Conservation (phyloP, 768 basidiomycete genomes). For the Ramaria sp. region DNA sequence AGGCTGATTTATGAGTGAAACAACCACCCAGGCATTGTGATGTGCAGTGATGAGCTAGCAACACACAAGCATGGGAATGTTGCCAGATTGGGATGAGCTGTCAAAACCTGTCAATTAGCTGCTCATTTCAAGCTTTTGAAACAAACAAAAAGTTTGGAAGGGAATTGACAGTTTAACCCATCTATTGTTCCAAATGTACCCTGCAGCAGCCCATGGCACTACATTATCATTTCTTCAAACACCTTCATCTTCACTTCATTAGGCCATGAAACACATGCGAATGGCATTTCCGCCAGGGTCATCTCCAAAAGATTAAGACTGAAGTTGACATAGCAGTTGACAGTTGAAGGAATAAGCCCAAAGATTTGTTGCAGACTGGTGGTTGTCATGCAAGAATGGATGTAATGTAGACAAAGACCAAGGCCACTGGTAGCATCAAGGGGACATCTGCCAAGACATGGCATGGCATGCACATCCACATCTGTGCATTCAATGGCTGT, state of each 20-base stretch:
- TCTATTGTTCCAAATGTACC: conserved; percentile 34
- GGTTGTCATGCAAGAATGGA: conserved; percentile 31
- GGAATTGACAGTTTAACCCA: too few species aligned
- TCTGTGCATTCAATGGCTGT: conserved; percentile 25
- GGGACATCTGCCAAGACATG: conserved; percentile 21
- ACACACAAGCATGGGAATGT: too few species aligned
- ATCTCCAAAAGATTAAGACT: conserved; percentile 21
- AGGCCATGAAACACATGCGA: conserved; percentile 16
- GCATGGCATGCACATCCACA: conserved; percentile 11
- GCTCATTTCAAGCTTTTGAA: neutral
- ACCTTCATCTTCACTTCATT: conserved; percentile 12
- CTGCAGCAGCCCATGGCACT: conserved; percentile 20
- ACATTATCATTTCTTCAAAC: conserved; percentile 22
- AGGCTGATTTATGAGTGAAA: too few species aligned
- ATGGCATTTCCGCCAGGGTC: conserved; percentile 19
- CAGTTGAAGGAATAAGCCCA: conserved; percentile 28
- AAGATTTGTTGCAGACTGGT: conserved; percentile 32
- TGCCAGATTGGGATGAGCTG: neutral
- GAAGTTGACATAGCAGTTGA: conserved; percentile 27
- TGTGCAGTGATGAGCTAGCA: too few species aligned
- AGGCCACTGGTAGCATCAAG: conserved; percentile 30
- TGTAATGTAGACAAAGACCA: conserved; percentile 30
- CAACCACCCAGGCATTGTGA: too few species aligned
- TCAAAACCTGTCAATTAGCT: neutral
- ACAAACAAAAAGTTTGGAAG: neutral